These are phyloP conservation scores for Backusella westeae DNA, from an alignment of 192 early-diverging fungal species.

Conservation along the genomic window DNA sequence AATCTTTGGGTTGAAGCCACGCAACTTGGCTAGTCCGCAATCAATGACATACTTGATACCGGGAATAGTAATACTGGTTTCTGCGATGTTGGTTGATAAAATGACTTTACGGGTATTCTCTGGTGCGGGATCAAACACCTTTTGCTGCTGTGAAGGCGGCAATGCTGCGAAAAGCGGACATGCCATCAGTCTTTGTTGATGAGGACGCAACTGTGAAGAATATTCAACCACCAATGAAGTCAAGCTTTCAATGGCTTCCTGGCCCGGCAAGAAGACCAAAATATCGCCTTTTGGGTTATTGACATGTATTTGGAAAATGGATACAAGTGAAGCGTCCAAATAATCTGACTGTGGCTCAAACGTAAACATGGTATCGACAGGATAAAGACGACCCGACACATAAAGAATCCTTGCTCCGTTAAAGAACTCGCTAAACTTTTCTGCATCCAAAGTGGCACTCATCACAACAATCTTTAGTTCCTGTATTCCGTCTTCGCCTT, in stretches of 20 bases:
- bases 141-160: constrained; percentile 83
- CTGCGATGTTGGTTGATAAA: constrained; percentile 96
- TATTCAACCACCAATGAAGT: constrained; percentile 80
- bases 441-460: constrained; percentile 95
- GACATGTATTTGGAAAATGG: constrained; percentile 87
- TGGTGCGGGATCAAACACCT: constrained; percentile 88
- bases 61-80: constrained; percentile 95
- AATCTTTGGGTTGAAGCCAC: constrained; percentile 84
- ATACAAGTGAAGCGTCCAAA: constrained; percentile 83
- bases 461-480: constrained; percentile 93
- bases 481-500: constrained; percentile 36
- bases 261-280: constrained; percentile 88
- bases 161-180: constrained; percentile 94
- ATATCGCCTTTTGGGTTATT: constrained; percentile 88
- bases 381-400: constrained; percentile 89
- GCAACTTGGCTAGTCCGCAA: constrained; percentile 87
- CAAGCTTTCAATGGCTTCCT: constrained; percentile 93
- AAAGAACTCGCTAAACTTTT: constrained; percentile 90
- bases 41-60: constrained; percentile 96
- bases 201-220: constrained; percentile 56
- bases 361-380: constrained; percentile 81
- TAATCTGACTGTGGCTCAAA: constrained; percentile 85
- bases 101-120: constrained; percentile 87
- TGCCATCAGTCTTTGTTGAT: constrained; percentile 56
- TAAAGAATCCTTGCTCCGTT: constrained; percentile 81